Evolutionary conservation across 2,329 filamentous ascomycete genomes (phyloP).

Genomic region (Pseudogymnoascus sp.): DNA sequence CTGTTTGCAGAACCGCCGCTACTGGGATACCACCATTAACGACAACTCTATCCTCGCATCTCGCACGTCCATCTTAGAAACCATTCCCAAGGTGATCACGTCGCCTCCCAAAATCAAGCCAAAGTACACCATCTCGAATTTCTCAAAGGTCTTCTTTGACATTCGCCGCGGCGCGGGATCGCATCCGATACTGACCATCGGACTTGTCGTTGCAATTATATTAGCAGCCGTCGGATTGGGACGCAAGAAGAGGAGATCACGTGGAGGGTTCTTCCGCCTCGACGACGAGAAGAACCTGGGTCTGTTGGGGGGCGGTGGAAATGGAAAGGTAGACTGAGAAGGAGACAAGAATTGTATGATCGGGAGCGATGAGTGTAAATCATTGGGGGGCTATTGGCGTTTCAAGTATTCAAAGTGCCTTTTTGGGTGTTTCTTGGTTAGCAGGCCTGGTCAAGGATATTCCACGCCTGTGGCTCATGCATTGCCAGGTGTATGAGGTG

Average conservation of each 20-base stretch:
- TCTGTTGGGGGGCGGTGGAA: constrained; percentile 45
- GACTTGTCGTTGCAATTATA: constrained; percentile 47
- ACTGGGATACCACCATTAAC: constrained; percentile 87
- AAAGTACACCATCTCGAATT: constrained; percentile 66
- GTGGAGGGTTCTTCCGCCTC: constrained; percentile 52
- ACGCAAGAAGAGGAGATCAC: constrained; percentile 44
- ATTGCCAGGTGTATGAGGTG: constrained; percentile 1
- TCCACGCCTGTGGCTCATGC: neutral
- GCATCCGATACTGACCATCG: constrained; percentile 50
- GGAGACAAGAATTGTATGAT: constrained; percentile 8
- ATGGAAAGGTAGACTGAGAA: constrained; percentile 42
- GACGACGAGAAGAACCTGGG: constrained; percentile 57
- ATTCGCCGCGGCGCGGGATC: constrained; percentile 49
- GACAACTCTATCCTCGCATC: constrained; percentile 85
- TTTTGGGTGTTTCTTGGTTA: constrained; percentile 7
- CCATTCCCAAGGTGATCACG: constrained; percentile 40
- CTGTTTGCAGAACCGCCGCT: constrained; percentile 64
- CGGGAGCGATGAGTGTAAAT: constrained; percentile 7
- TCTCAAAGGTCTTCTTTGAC: constrained; percentile 65
- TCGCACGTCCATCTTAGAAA: constrained; percentile 39
- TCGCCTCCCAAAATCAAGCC: constrained; percentile 56
- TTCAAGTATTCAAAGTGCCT: neutral
- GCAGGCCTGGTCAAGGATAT: constrained; percentile 5
- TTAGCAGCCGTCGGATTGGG: constrained; percentile 45
- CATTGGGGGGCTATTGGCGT: constrained; percentile 5